phyloP scores from a whole-genome alignment of 1,139 yeast genomes.

The Hyphopichia pseudoburtonii region DNA sequence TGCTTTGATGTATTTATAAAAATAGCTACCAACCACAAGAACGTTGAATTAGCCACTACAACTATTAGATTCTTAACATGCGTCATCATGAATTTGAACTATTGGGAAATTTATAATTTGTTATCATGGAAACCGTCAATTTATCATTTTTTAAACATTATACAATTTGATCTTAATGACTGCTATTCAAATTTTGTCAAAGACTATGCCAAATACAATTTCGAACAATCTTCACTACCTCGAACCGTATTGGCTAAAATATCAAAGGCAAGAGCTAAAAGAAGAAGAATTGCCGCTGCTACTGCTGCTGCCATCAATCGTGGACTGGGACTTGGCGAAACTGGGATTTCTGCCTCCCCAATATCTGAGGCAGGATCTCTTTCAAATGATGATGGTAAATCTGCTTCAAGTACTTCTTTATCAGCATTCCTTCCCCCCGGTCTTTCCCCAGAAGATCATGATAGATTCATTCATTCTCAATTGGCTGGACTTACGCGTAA shows the following conservation, averaged over 20 bases:
- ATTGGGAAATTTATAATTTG: constrained; percentile 48
- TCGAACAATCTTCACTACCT: constrained; percentile 13
- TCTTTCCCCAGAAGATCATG: constrained; percentile 24
- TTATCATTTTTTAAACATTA: constrained; percentile 39
- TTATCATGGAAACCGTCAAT: constrained; percentile 46
- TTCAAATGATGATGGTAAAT: constrained; percentile 10
- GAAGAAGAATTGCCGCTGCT: constrained; percentile 13
- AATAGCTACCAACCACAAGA: constrained; percentile 30
- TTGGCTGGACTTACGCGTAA: constrained; percentile 20
- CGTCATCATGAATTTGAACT: constrained; percentile 40
- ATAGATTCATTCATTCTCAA: constrained; percentile 25
- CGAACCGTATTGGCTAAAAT: constrained; percentile 1
- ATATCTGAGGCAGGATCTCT: constrained; percentile 2
- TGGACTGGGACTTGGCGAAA: background rate
- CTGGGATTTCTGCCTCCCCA: constrained; percentile 1
- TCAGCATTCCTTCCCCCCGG: constrained; percentile 16
- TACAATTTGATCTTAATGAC: constrained; percentile 41
- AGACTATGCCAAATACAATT: constrained; percentile 33
- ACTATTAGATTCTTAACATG: constrained; percentile 42
- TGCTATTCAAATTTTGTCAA: constrained; percentile 37
- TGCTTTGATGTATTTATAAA: constrained; percentile 42
- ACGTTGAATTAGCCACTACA: constrained; percentile 33
- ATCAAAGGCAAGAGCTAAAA: constrained; percentile 8
- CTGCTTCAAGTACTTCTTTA: constrained; percentile 14
- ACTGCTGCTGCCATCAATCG: constrained; percentile 6